Percentiles rank a stretch among this genome's conserved stretches.
These are phyloP conservation scores for Pythium chondricola DNA, from an alignment of 352 stramenopile genomes.

Conservation along the genomic window DNA sequence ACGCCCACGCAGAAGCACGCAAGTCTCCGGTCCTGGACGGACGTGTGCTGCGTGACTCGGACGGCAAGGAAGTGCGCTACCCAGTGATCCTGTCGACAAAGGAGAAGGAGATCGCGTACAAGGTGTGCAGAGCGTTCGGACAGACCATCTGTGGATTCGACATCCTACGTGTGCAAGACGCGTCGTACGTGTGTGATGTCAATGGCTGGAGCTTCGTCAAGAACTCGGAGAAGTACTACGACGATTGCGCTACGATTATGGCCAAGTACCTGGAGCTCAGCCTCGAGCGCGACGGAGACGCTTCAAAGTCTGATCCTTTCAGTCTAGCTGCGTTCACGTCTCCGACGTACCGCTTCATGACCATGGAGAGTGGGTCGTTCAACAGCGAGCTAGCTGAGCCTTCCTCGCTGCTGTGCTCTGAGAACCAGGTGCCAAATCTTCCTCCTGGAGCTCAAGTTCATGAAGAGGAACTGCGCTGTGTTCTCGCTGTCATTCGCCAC, in stretches of 20 bases:
- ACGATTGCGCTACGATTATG: conserved; percentile 95
- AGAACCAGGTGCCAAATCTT: conserved; percentile 12
- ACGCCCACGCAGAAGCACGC: conserved; percentile 98
- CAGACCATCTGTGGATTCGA: conserved; percentile 99
- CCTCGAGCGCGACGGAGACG: conserved; percentile 21
- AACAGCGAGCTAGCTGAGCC: conserved; percentile 56
- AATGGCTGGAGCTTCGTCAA: conserved; percentile 99
- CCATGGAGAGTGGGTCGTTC: conserved; percentile 14
- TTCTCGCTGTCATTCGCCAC: conserved; percentile 98
- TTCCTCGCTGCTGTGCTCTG: conserved; percentile 21
- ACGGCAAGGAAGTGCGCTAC: conserved; percentile 98
- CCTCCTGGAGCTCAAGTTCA: conserved; percentile 27
- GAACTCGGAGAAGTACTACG: conserved; percentile 99
- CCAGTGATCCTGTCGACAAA: conserved; percentile 97
- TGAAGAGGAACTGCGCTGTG: conserved; percentile 97
- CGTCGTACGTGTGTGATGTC: conserved; percentile 98
- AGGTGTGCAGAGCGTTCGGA: conserved; percentile 70
- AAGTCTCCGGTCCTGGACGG: conserved; percentile 99
- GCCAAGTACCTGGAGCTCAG: conserved; percentile 71
- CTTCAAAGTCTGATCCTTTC: conserved; percentile 35
- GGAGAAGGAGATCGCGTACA: conserved; percentile 98
- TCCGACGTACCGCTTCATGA: conserved; percentile 55
- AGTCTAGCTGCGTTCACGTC: conserved; percentile 55
- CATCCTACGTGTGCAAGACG: conserved; percentile 91
- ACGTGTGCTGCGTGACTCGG: conserved; percentile 94